Conservation (phyloP, 140 eudicot species). For the Stevia rebaudiana region DNA sequence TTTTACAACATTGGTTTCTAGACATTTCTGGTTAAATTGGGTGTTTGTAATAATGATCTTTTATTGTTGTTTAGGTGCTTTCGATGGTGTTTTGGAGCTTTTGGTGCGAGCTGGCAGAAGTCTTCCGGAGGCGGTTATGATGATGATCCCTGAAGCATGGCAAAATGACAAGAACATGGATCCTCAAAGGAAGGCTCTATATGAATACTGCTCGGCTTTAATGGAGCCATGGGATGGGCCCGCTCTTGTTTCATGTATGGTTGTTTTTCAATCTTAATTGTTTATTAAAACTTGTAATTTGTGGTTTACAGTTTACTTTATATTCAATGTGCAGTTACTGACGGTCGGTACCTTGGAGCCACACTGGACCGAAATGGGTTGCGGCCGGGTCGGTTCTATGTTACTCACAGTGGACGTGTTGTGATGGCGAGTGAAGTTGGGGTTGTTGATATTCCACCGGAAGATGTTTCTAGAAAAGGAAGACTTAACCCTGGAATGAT, state of each 20-base stretch:
- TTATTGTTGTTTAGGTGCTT: slow-evolving; percentile 53
- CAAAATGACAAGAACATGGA: slow-evolving; percentile 97
- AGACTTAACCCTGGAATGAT: slow-evolving; percentile 99
- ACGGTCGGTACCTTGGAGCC: slow-evolving; percentile 98
- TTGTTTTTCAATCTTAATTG: neutral
- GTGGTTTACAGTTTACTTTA: neutral
- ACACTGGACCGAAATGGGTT: slow-evolving; percentile 90
- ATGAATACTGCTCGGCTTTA: slow-evolving; percentile 82
- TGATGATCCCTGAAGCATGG: slow-evolving; percentile 99
- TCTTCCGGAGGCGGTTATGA: slow-evolving; percentile 97
- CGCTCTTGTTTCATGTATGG: slow-evolving; percentile 86
- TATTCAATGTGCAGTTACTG: slow-evolving; percentile 63
- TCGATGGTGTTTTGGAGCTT: slow-evolving; percentile 97
- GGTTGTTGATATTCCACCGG: slow-evolving; percentile 95
- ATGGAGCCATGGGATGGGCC: slow-evolving; percentile 99
- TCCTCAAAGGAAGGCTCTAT: slow-evolving; percentile 76
- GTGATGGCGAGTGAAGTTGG: slow-evolving; percentile 99
- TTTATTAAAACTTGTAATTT: neutral
- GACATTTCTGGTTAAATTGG: neutral
- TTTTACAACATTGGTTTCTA: too few species aligned
- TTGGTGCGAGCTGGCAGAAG: slow-evolving; percentile 92
- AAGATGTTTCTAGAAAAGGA: slow-evolving; percentile 87
- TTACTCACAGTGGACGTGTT: slow-evolving; percentile 93
- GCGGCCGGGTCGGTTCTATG: slow-evolving; percentile 93
- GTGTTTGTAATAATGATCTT: neutral